Base-by-base conservation (phyloP, 2,329 filamentous ascomycete species). In the Ophiostoma tasmaniense region DNA sequence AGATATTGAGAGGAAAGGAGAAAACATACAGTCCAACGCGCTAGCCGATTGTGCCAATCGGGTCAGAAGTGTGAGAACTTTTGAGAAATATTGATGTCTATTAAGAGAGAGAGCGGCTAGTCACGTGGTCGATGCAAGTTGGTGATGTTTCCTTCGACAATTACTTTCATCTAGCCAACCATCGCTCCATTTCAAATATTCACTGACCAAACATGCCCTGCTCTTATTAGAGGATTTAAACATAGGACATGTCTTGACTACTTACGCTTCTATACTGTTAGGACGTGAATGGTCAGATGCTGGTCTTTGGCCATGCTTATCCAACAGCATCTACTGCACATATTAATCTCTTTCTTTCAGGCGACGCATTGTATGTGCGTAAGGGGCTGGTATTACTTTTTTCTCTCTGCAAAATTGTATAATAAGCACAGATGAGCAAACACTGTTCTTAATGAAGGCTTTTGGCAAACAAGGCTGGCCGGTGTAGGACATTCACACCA, bases 1-100 rank as follows among this genome's bases (percentile, higher is more conserved):
- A 25, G 22, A 25, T 14, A 25, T 14, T 3, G 25, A 22, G 42
- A 45, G 17, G 42, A 55, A 22, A 25, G 3, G 8, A 25, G 50
- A 25, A 25, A 55, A 55, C 50, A 55, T 55, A 55, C 50, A 66
- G 68, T 55, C 64, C 37, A 66, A 66, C 65, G 39, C 59, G 59
- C 59, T 62, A 62, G 59, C 59, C 59, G 59, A 62, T 62, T 62
- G 59, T 62, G 59, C 59, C 59, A 62, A 62, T 62, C 59, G 59
- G 59, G 59, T 62, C 22, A 22, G 50, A 55, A 55, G 50, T 55
- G 50, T 55, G 50, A 55, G 50, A 22, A 28, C 25, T 55, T 25
- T 25, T 17, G 50, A 55, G 13, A 55, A 55, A 25, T 11, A 55
- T 55, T 55, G 50, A 55, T 4, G 11, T 55, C 17, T 55, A 55